Evolutionary conservation across 1,139 yeast species (phyloP).

Genomic region (Pichia sp.): DNA sequence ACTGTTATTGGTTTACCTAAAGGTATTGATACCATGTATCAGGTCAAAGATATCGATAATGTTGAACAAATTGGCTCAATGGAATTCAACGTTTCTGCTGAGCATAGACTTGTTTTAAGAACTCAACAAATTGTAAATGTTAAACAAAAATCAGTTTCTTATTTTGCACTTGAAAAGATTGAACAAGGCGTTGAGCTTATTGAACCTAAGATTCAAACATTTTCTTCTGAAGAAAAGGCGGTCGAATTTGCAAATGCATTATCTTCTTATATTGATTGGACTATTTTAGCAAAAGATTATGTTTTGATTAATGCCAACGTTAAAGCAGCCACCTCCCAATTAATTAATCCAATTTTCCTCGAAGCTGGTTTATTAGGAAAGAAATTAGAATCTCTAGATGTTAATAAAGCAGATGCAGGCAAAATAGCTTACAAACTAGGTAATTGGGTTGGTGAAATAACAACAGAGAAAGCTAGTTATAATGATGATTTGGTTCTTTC

Average conservation of each 20-base stretch:
- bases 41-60: constrained; percentile 27
- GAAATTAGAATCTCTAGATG: too few relatives aligned
- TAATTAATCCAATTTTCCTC: constrained; percentile 32
- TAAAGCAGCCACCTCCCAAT: constrained; percentile 29
- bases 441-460: constrained; percentile 28
- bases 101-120: constrained; percentile 31
- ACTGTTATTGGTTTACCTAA: constrained; percentile 38
- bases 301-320: constrained; percentile 22
- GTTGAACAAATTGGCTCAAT: constrained; percentile 10
- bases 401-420: too few relatives aligned
- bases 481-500: constrained; percentile 25
- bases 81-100: constrained; percentile 31
- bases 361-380: constrained; percentile 23
- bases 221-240: background rate
- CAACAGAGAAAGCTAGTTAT: too few relatives aligned
- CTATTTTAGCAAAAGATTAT: constrained; percentile 33
- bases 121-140: constrained; percentile 12
- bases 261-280: constrained; percentile 30
- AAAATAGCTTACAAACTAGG: constrained; percentile 34
- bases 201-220: constrained; percentile 1
- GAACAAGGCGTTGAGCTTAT: background rate
- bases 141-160: too few relatives aligned
- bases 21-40: constrained; percentile 37
- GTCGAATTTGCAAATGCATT: background rate
- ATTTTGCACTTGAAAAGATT: constrained; percentile 3